These are phyloP conservation scores for Vaccinium darrowii DNA, from an alignment of 148 eudicot species.

Conservation along the genomic window DNA sequence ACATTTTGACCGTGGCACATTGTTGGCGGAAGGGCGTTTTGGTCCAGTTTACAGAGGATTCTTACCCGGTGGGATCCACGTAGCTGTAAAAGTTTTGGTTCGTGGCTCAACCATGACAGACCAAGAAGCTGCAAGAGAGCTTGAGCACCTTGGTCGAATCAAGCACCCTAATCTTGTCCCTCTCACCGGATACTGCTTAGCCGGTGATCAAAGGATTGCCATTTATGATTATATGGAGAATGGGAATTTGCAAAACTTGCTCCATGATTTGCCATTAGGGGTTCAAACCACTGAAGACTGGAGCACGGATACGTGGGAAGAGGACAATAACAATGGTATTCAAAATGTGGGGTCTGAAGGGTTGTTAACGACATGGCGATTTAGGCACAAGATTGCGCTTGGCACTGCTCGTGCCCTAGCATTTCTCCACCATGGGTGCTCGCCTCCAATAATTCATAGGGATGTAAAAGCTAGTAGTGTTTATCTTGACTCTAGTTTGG, in stretches of 20 bases:
- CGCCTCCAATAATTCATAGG: constrained; percentile 69
- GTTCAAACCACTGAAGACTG: constrained; percentile 50
- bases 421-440: constrained; percentile 77
- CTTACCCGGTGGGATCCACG: constrained; percentile 51
- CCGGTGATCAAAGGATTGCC: constrained; percentile 61
- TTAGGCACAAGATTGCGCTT: constrained; percentile 52
- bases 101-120: constrained; percentile 61
- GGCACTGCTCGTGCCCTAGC: constrained; percentile 66
- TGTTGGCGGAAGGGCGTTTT: constrained; percentile 63
- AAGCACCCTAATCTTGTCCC: constrained; percentile 68
- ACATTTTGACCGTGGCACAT: constrained; percentile 50
- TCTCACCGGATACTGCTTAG: constrained; percentile 58
- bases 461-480: constrained; percentile 74
- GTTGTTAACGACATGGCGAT: constrained; percentile 45
- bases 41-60: constrained; percentile 67
- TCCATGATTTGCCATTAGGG: constrained; percentile 59
- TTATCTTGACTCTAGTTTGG: constrained; percentile 55
- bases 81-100: constrained; percentile 59
- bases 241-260: constrained; percentile 57
- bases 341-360: constrained; percentile 43
- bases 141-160: constrained; percentile 54
- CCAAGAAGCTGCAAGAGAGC: constrained; percentile 60
- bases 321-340: constrained; percentile 37
- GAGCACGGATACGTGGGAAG: constrained; percentile 64
- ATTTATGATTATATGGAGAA: constrained; percentile 72